phyloP scores from a whole-genome alignment of 2,329 filamentous ascomycete genomes.

The Fusarium sp. region DNA sequence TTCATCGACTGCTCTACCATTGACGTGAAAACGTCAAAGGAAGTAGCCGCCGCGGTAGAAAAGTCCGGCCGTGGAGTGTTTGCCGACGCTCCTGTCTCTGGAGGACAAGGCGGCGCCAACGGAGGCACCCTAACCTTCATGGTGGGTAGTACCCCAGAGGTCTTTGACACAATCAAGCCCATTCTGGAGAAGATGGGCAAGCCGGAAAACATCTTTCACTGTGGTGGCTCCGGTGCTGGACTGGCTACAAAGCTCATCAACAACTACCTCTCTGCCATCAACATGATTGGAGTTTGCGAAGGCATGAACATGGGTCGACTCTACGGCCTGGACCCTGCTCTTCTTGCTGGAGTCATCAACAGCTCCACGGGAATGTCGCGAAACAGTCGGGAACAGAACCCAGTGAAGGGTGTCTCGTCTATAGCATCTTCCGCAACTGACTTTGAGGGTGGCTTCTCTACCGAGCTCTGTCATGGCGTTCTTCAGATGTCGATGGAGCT shows the following conservation, averaged over 20 bases:
- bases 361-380: conserved; percentile 22
- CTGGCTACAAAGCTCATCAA: conserved; percentile 31
- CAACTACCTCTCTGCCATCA: conserved; percentile 28
- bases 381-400: conserved; percentile 28
- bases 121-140: conserved; percentile 29
- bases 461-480: conserved; percentile 27
- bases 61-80: conserved; percentile 9
- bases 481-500: conserved; percentile 17
- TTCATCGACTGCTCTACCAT: conserved; percentile 22
- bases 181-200: conserved; percentile 7
- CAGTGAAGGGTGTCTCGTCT: conserved; percentile 20
- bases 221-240: conserved; percentile 22
- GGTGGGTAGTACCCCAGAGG: conserved; percentile 10
- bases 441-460: conserved; percentile 27
- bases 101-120: conserved; percentile 17
- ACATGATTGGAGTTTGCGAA: conserved; percentile 31
- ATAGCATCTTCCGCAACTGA: conserved; percentile 14
- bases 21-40: conserved; percentile 4
- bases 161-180: conserved; percentile 4
- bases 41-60: not conserved
- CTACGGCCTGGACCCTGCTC: conserved; percentile 15
- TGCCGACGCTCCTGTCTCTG: conserved; percentile 28
- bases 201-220: conserved; percentile 17
- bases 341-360: conserved; percentile 22
- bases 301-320: conserved; percentile 26